Conservation (phyloP, 75 land plant species). For the Pseudotsuga menziesii region DNA sequence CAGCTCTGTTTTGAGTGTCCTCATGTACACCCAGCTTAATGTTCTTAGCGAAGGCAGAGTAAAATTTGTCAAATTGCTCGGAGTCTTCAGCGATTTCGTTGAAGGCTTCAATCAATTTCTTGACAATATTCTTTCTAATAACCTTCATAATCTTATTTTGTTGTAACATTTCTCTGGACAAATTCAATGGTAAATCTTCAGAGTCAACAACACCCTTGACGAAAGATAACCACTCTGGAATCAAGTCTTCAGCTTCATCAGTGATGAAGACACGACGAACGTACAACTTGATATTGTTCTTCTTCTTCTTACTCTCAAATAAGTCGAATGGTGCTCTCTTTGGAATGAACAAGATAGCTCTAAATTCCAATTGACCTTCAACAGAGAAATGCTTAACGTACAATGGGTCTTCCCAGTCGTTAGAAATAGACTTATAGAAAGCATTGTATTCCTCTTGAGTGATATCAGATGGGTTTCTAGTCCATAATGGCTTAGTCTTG, state of each 20-base stretch:
- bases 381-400: slow-evolving; percentile 79
- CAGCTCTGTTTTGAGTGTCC: slow-evolving; percentile 43
- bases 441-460: slow-evolving; percentile 72
- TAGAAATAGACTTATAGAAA: slow-evolving; percentile 70
- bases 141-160: slow-evolving; percentile 25
- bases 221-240: slow-evolving; percentile 23
- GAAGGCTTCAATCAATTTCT: slow-evolving; percentile 63
- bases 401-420: slow-evolving; percentile 74
- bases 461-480: slow-evolving; percentile 73
- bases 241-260: slow-evolving; percentile 28
- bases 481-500: slow-evolving; percentile 84
- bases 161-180: slow-evolving; percentile 14
- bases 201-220: too few relatives aligned
- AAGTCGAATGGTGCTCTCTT: too few relatives aligned
- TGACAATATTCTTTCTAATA: slow-evolving; percentile 34
- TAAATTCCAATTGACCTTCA: slow-evolving; percentile 69
- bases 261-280: slow-evolving; percentile 25
- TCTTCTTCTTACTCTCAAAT: slow-evolving; percentile 70
- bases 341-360: slow-evolving; percentile 58
- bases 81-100: slow-evolving; percentile 55
- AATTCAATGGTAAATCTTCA: slow-evolving; percentile 22
- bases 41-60: slow-evolving; percentile 49
- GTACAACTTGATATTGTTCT: slow-evolving; percentile 26
- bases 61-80: slow-evolving; percentile 50
- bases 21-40: slow-evolving; percentile 54